Base-by-base conservation (phyloP, 2,329 filamentous ascomycete species). In the Clarireedia sp. region DNA sequence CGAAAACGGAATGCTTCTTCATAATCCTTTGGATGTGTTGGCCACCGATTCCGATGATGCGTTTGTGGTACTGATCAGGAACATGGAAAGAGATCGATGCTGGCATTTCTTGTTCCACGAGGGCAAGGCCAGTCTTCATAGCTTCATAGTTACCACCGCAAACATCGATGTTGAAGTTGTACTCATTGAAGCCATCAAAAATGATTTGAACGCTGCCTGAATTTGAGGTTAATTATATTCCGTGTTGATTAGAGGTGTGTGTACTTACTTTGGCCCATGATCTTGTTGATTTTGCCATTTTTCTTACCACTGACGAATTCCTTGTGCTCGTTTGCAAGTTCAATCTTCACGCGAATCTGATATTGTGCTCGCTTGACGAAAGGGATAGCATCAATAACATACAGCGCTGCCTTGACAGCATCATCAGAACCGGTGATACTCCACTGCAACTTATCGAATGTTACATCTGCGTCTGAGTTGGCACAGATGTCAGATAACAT, bases 221-320 rank as follows among this genome's bases (percentile, higher is more conserved):
- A 10, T 16, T n/a, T 16, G 8, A 6, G 17, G 12, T 56, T 54
- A 56, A 43, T 19, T 14, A 26, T 17, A 26, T 16, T 14, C 12
- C 16, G 3, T 24, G 19, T 9, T 19, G 1, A 44, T 12, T n/a
- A 23, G 19, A 23, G 19, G 5, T 37, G 29, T 7, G 21, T 21
- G 24, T 4, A 5, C 54, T 44, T 48, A 56, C 91, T 96, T 72
- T 97, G 92, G 23, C 92, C 94, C 94, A 99, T 99, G 67, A 99
- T 99, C 78, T 99, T 99, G 79, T 99, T 99, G 73, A 99, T 99
- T 76, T 99, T 99, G 72, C 94, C 94, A 66, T 99, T 99, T 78
- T 99, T 99, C 79, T 99, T 99, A 64, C 94, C 94, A 64, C 91
- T 96, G 56, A 99, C 94, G 69, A 99, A 99, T 69, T 99, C 94